Evolutionary conservation across 2,329 filamentous ascomycete genomes (phyloP).

Genomic region (Sporothrix variecibatus): DNA sequence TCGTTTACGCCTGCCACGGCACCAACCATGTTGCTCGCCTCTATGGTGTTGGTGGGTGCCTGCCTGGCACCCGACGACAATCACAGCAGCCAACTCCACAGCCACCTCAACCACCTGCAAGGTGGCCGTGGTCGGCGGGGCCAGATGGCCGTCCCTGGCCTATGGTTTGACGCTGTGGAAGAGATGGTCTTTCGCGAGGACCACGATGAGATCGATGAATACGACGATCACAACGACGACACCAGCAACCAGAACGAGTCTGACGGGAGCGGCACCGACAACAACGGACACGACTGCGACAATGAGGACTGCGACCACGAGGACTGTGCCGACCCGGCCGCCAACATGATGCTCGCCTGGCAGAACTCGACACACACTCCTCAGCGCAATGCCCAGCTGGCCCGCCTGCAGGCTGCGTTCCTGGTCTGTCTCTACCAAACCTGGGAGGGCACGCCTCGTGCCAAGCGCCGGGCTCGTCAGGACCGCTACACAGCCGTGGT

Average conservation of each 20-base stretch:
- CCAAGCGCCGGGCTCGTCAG: background rate
- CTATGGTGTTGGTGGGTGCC: constrained; percentile 12
- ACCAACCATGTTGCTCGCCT: background rate
- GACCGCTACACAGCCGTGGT: constrained; percentile 5
- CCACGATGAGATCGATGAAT: background rate
- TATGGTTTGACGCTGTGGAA: constrained; percentile 13
- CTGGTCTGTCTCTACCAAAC: constrained; percentile 18
- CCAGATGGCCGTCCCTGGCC: background rate
- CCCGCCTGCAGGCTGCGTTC: constrained; percentile 11
- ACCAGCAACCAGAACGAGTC: background rate
- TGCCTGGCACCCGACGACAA: constrained; percentile 14
- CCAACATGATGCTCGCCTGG: constrained; percentile 14
- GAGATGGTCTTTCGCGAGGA: constrained; percentile 15
- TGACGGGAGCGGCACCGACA: background rate
- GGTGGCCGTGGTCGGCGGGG: background rate
- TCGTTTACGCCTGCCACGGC: constrained; percentile 1
- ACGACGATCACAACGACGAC: background rate
- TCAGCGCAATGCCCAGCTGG: background rate
- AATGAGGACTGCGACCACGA: constrained; percentile 7
- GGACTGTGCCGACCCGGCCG: background rate
- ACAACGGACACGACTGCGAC: background rate
- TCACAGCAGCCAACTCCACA: background rate
- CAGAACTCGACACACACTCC: constrained; percentile 1
- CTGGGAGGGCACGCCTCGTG: background rate
- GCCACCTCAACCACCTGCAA: background rate